phyloP scores from a whole-genome alignment of 2,329 filamentous ascomycete species.

The Hirsutella thompsonii region DNA sequence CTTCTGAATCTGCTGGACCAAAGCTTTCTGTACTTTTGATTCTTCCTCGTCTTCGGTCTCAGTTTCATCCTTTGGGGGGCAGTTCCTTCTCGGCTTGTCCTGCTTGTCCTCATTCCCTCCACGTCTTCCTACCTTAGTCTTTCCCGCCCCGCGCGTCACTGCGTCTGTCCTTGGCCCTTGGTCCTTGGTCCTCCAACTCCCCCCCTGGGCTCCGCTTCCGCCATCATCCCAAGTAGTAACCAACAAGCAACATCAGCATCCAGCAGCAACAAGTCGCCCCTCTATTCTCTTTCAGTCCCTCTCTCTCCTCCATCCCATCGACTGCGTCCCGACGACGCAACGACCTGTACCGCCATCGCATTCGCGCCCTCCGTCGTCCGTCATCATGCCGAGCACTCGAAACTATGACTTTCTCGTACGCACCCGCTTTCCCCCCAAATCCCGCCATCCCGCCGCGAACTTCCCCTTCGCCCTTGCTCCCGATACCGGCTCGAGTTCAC shows the following conservation, averaged over 20 bases:
- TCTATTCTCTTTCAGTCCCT: neutral
- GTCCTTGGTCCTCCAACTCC: too few species aligned
- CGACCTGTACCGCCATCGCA: neutral
- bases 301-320: neutral
- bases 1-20: too few species aligned
- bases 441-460: neutral
- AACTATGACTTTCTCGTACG: conserved; percentile 98
- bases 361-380: conserved; percentile 4
- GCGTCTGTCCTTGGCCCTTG: neutral
- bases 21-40: too few species aligned
- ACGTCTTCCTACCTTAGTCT: neutral
- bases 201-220: neutral
- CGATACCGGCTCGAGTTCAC: neutral
- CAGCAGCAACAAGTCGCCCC: too few species aligned
- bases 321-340: neutral
- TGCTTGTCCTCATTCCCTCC: too few species aligned
- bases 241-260: too few species aligned
- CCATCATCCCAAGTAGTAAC: too few species aligned
- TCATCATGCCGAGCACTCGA: conserved; percentile 83
- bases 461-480: conserved; percentile 1
- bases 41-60: too few species aligned
- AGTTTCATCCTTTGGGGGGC: too few species aligned
- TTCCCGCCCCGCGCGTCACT: neutral
- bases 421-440: neutral
- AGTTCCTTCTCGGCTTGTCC: too few species aligned